phyloP scores from a whole-genome alignment of 192 early-diverging fungal species.

The Backusella macrospora region DNA sequence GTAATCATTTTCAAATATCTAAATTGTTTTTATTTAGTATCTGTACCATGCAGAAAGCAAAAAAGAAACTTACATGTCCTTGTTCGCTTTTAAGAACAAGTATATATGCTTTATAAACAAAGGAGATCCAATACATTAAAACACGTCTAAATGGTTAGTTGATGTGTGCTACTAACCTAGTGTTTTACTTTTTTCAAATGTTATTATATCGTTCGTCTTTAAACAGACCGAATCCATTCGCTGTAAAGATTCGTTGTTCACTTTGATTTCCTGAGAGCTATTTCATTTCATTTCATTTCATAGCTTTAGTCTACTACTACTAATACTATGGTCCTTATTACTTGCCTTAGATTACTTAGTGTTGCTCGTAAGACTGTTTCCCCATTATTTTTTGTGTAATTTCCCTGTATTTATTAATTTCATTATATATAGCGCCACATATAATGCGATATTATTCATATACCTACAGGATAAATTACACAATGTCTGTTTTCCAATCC shows the following conservation, averaged over 20 bases:
- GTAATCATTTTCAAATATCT: slow-evolving; percentile 20
- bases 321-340: neutral
- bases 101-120: neutral
- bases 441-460: neutral
- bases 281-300: neutral
- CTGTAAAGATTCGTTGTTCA: neutral
- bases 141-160: neutral
- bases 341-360: neutral
- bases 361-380: neutral
- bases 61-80: neutral
- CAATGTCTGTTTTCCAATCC: neutral
- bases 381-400: neutral
- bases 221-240: neutral
- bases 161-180: neutral
- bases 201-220: neutral
- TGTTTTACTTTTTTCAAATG: neutral
- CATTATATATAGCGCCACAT: neutral
- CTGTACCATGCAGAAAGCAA: neutral
- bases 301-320: no score
- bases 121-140: neutral
- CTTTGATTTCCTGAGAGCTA: slow-evolving; percentile 8
- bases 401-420: neutral
- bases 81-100: neutral
- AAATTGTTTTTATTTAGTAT: neutral
- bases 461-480: neutral